A percentile compares a stretch with the other conserved stretches of the same genome.
Conservation (phyloP, 1,284 basidiomycete genomes). For the Moesziomyces antarcticus region DNA sequence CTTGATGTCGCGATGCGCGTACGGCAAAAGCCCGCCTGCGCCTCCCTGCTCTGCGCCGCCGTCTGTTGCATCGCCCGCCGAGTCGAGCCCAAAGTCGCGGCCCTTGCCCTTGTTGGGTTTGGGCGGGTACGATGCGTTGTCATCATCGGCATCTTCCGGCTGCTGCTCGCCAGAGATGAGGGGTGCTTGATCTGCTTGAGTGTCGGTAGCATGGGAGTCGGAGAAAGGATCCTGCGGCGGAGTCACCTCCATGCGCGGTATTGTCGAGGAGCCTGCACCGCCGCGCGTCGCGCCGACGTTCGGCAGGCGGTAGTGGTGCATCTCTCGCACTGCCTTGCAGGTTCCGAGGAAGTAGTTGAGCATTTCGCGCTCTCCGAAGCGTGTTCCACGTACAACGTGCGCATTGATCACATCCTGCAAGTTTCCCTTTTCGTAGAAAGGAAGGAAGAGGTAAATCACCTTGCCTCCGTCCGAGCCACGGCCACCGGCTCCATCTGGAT, state of each 20-base stretch:
- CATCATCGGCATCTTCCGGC: conserved; percentile 71
- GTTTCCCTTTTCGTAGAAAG: conserved; percentile 84
- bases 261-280: conserved; percentile 10
- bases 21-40: conserved; percentile 73
- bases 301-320: conserved; percentile 75
- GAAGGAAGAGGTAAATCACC: conserved; percentile 75
- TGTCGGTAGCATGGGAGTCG: conserved; percentile 15
- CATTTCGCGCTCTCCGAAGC: conserved; percentile 88
- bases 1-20: conserved; percentile 96
- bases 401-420: conserved; percentile 93
- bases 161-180: conserved; percentile 44
- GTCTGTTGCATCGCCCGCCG: conserved; percentile 51
- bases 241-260: conserved; percentile 34
- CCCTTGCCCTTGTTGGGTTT: conserved; percentile 49
- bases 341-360: conserved; percentile 90
- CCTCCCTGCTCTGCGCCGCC: conserved; percentile 69
- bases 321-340: conserved; percentile 89
- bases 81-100: conserved; percentile 15
- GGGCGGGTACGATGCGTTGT: conserved; percentile 51
- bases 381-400: conserved; percentile 83
- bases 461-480: conserved; percentile 47
- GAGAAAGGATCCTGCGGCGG: conserved; percentile 44
- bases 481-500: conserved; percentile 43
- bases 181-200: conserved; percentile 15
- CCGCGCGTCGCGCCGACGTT: conserved; percentile 32